phyloP scores from a whole-genome alignment of 139 green algal genomes.

The Astrephomene gubernaculifera region DNA sequence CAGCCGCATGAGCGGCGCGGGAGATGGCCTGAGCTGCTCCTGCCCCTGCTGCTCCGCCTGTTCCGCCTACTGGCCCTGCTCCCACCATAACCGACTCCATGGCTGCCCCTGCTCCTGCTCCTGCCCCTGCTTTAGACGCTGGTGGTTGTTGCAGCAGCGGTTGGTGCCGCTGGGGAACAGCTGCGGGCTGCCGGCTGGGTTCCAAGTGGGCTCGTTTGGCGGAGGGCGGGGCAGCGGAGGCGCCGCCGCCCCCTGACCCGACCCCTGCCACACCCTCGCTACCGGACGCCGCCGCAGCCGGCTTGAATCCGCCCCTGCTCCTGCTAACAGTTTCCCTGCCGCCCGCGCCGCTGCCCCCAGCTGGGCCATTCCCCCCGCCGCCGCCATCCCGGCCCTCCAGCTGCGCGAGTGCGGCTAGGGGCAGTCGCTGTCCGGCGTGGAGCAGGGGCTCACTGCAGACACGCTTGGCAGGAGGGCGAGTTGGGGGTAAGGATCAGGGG shows the following conservation, averaged over 20 bases:
- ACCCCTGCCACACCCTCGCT: neutral
- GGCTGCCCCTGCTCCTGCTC: neutral
- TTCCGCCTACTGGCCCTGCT: neutral
- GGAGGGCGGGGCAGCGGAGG: neutral
- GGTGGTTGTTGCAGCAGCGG: neutral
- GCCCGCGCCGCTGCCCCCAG: neutral
- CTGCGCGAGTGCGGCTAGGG: neutral
- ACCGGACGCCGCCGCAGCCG: neutral
- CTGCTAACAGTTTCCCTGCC: neutral
- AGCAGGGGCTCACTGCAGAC: slow-evolving; percentile 15
- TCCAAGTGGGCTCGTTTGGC: slow-evolving; percentile 29
- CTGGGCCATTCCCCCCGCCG: neutral
- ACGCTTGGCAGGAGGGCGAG: neutral
- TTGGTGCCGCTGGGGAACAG: no score
- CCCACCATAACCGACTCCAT: neutral
- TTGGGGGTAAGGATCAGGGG: neutral
- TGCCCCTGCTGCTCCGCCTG: neutral
- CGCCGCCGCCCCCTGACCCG: neutral
- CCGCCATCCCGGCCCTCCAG: slow-evolving; percentile 3
- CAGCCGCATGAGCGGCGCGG: neutral
- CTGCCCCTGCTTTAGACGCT: neutral
- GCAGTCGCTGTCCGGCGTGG: slow-evolving; percentile 8
- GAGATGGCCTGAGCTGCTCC: neutral
- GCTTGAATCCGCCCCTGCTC: neutral
- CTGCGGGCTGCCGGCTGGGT: no score